Base-by-base conservation (phyloP, 352 stramenopile species). In the Phytophthora colocasiae region DNA sequence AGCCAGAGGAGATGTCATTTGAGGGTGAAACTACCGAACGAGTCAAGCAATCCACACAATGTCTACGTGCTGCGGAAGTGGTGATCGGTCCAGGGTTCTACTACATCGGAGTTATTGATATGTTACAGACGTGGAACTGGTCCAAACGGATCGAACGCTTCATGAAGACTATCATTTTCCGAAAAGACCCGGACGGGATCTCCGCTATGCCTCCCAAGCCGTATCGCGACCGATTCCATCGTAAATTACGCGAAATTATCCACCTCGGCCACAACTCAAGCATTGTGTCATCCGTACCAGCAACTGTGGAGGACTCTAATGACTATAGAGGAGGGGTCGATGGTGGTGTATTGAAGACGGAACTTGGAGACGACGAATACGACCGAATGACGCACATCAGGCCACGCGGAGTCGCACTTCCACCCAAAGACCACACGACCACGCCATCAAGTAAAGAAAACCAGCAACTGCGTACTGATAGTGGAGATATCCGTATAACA, bases 61-160 rank as follows among this genome's bases (percentile, higher is more conserved):
- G 81, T 56, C 57, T 96, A 9, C 82, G 78, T 5, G 85, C 83
- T 22, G 81, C 80, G 5, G 84, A 94, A 34, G 84, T 95, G 19
- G 85, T 96, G 17, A 89, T 94, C 39, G 87, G 85, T 0, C 87
- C 89, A 4, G 85, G 86, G 0, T 89, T 92, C 54, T 96, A 95
- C 62, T 96, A 95, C 75, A 89, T 96, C 26, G 88, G 89, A 2
- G 47, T 96, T 12, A 96, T 96, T 59, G 89, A 96, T 57, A 96
- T 96, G 39, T 39, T 96, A 46, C 89, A 96, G 67, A 89, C 80
- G 22, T 96, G 85, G 84, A 95, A 72, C 19, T 66, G 75, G 52
- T 61, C 72, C 1, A 96, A 96, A 54, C 71, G 83, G 11, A 36
- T 93, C 6, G 89, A 96, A 62, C 73, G 84, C 9, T 92, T 95